Evolutionary conservation across 208 protist species (phyloP).

Genomic region (Trypanosoma avium): DNA sequence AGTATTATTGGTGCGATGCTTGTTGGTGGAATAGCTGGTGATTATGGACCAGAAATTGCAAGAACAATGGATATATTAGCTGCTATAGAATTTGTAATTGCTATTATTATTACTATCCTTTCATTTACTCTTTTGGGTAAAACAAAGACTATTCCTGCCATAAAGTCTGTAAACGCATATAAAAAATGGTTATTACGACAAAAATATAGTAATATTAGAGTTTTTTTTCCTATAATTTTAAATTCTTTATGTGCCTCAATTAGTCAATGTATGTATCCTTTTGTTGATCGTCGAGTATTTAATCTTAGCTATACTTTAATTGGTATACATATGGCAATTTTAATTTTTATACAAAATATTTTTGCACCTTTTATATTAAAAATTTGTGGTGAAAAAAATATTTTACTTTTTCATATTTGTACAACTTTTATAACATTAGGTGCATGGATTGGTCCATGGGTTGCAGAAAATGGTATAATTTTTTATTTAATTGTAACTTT

Average conservation of each 20-base stretch:
- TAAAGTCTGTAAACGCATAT: constrained; percentile 6
- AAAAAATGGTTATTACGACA: constrained; percentile 21
- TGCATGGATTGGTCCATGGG: constrained; percentile 11
- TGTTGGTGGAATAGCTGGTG: constrained; percentile 23
- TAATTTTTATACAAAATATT: constrained; percentile 30
- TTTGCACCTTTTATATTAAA: constrained; percentile 26
- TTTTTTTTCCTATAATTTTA: constrained; percentile 15
- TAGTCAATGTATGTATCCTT: constrained; percentile 47
- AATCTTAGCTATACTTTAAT: constrained; percentile 35
- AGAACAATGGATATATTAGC: constrained; percentile 2
- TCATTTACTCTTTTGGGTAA: constrained; percentile 3
- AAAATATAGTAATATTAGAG: background rate
- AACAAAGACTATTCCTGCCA: constrained; percentile 15
- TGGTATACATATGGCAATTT: constrained; percentile 38
- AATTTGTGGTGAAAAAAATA: background rate
- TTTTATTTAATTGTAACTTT: constrained; percentile 35
- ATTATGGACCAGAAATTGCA: constrained; percentile 2
- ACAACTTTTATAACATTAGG: constrained; percentile 6
- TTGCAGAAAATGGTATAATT: constrained; percentile 13
- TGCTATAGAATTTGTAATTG: constrained; percentile 11
- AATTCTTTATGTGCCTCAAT: constrained; percentile 29
- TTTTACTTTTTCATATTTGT: constrained; percentile 6
- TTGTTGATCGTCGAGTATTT: constrained; percentile 33
- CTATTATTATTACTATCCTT: constrained; percentile 5
- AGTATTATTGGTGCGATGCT: constrained; percentile 11